Evolutionary conservation across 148 eudicot genomes (phyloP).

Genomic region (Hydrangea macrophylla): DNA sequence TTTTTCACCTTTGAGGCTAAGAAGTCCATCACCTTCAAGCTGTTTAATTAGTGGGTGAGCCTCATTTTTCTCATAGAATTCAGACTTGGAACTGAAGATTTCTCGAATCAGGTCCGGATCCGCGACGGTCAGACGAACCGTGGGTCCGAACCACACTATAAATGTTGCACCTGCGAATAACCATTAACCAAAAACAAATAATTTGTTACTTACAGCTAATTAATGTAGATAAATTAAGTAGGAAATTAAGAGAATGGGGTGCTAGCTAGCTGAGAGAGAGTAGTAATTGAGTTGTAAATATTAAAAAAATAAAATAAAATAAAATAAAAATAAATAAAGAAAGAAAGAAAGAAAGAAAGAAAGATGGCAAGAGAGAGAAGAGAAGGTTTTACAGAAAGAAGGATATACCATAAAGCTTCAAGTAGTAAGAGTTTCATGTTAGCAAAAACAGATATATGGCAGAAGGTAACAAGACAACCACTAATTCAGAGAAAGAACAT

Average conservation of each 20-base stretch:
- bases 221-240: too few species aligned
- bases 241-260: too few species aligned
- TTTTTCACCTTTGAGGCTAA: constrained; percentile 91
- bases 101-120: constrained; percentile 86
- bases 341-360: too few species aligned
- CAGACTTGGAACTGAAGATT: constrained; percentile 70
- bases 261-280: too few species aligned
- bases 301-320: not conserved
- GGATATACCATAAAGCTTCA: constrained; percentile 35
- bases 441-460: constrained; percentile 33
- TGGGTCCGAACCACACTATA: constrained; percentile 92
- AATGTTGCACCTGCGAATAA: constrained; percentile 69
- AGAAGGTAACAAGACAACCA: constrained; percentile 20
- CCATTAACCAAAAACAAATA: not conserved
- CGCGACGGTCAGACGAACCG: constrained; percentile 64
- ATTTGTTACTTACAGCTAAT: not conserved
- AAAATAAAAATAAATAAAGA: not conserved
- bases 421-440: constrained; percentile 39
- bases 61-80: constrained; percentile 78
- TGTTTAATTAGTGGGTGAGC: constrained; percentile 72
- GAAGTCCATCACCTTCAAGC: constrained; percentile 83
- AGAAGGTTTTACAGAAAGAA: constrained; percentile 16
- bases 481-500: constrained; percentile 23
- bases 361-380: too few species aligned
- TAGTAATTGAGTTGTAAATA: not conserved